Percentiles rank a stretch among this genome's conserved stretches.
phyloP scores from a whole-genome alignment of 495 filamentous ascomycete genomes.

The Durotheca rogersii region DNA sequence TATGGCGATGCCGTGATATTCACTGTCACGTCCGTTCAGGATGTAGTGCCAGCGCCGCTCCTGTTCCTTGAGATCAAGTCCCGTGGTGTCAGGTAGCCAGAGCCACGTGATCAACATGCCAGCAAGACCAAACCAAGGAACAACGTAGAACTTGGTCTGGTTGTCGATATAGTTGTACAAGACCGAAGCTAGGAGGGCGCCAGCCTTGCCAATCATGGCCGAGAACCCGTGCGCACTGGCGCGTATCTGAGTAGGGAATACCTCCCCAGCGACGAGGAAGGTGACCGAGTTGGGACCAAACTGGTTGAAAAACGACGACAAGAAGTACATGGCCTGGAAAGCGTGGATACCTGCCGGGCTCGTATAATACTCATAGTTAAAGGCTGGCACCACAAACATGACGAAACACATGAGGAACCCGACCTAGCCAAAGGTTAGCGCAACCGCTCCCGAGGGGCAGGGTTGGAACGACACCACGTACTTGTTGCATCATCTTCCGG shows the following conservation, averaged over 20 bases:
- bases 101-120: conserved; percentile 75
- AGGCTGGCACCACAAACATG: conserved; percentile 81
- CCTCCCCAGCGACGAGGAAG: conserved; percentile 89
- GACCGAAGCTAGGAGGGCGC: conserved; percentile 79
- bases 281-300: conserved; percentile 91
- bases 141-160: conserved; percentile 77
- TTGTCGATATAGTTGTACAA: conserved; percentile 86
- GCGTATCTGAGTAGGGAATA: conserved; percentile 85
- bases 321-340: conserved; percentile 93
- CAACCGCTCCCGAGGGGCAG: not conserved
- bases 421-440: conserved; percentile 38
- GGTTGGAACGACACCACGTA: not conserved
- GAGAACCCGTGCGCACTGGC: conserved; percentile 89
- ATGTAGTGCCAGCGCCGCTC: conserved; percentile 85
- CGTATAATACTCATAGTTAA: conserved; percentile 79
- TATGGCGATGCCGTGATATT: conserved; percentile 87
- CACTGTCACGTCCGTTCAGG: conserved; percentile 66
- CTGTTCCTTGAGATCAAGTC: conserved; percentile 90
- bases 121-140: conserved; percentile 86
- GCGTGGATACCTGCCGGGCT: conserved; percentile 61
- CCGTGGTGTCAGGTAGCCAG: conserved; percentile 90
- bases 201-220: conserved; percentile 78
- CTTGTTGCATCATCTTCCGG: conserved; percentile 86
- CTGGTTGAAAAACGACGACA: conserved; percentile 94
- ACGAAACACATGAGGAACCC: conserved; percentile 87